These are phyloP conservation scores for Clarkia xantiana DNA, from an alignment of 345 rosid species.

Conservation along the genomic window DNA sequence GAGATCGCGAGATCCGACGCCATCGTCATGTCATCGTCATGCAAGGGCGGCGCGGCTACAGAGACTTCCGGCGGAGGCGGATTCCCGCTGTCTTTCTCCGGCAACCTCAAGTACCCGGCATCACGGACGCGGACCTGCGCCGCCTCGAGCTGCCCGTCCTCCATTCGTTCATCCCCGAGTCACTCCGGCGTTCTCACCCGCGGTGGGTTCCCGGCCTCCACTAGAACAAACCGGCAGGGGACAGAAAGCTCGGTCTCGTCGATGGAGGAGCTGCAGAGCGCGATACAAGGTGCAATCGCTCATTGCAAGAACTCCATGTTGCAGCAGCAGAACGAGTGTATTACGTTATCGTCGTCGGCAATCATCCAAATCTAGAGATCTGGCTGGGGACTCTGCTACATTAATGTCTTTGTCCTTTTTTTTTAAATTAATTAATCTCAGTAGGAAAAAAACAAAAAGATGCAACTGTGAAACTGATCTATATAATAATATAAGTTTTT, in stretches of 20 bases:
- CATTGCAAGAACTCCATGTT: conserved; percentile 15
- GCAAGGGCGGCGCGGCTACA: conserved; percentile 10
- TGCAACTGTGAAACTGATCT: no score
- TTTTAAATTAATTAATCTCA: no score
- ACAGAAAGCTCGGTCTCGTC: conserved; percentile 25
- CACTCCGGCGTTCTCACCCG: conserved; percentile 68
- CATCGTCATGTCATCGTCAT: no score
- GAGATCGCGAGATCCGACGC: no score
- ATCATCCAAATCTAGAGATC: not conserved
- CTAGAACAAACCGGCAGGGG: conserved; percentile 1
- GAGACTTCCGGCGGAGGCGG: conserved; percentile 19
- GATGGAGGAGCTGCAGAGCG: conserved; percentile 83
- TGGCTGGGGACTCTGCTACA: not conserved
- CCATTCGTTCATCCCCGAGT: conserved; percentile 81
- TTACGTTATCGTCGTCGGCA: not conserved
- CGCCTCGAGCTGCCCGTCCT: conserved; percentile 71
- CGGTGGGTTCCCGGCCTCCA: conserved; percentile 16
- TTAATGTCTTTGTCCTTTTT: not conserved
- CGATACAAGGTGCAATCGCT: conserved; percentile 75
- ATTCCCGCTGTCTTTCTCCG: conserved; percentile 63
- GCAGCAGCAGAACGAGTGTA: conserved; percentile 4
- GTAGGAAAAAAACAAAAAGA: no score
- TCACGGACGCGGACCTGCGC: conserved; percentile 5
- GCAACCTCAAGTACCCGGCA: conserved; percentile 65
- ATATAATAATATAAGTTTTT: no score